Percentiles rank a stretch among this genome's conserved stretches.
Evolutionary conservation across 116 monocot genomes (phyloP).

Genomic region (Posidonia oceanica): DNA sequence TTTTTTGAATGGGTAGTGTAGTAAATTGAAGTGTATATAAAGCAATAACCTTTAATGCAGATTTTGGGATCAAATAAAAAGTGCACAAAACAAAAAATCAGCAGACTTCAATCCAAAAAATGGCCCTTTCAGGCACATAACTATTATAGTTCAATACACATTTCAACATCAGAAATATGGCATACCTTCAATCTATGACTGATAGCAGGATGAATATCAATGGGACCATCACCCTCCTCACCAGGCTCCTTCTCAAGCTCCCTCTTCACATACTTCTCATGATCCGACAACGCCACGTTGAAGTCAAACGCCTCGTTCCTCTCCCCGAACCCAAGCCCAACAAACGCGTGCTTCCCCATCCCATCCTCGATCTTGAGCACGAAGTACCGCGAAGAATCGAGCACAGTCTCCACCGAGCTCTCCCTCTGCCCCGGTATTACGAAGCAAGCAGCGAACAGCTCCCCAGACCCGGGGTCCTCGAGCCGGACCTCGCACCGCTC

Average conservation of each 20-base stretch:
- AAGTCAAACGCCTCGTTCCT: slow-evolving; percentile 97
- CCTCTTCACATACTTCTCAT: slow-evolving; percentile 84
- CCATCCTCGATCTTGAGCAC: slow-evolving; percentile 95
- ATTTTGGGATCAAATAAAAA: no score
- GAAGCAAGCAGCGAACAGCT: slow-evolving; percentile 91
- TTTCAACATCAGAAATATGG: no score
- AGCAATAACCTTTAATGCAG: no score
- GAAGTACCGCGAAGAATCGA: slow-evolving; percentile 90
- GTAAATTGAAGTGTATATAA: no score
- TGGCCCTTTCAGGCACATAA: no score
- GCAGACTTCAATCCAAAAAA: no score
- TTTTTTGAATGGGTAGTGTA: no score
- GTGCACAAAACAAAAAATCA: no score
- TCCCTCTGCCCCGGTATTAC: slow-evolving; percentile 57
- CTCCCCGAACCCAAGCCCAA: slow-evolving; percentile 89
- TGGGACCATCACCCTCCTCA: slow-evolving; percentile 37
- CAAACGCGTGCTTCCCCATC: slow-evolving; percentile 82
- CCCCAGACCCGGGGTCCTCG: slow-evolving; percentile 84
- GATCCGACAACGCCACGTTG: slow-evolving; percentile 89
- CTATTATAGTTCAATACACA: no score
- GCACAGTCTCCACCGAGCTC: slow-evolving; percentile 70
- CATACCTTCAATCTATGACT: slow-evolving; percentile 86
- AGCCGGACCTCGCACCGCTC: slow-evolving; percentile 91
- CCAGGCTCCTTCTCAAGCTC: slow-evolving; percentile 51
- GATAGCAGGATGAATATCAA: slow-evolving; percentile 86